These are phyloP conservation scores for Chrysosporium keratinophilum DNA, from an alignment of 2,329 filamentous ascomycete genomes.

Conservation along the genomic window DNA sequence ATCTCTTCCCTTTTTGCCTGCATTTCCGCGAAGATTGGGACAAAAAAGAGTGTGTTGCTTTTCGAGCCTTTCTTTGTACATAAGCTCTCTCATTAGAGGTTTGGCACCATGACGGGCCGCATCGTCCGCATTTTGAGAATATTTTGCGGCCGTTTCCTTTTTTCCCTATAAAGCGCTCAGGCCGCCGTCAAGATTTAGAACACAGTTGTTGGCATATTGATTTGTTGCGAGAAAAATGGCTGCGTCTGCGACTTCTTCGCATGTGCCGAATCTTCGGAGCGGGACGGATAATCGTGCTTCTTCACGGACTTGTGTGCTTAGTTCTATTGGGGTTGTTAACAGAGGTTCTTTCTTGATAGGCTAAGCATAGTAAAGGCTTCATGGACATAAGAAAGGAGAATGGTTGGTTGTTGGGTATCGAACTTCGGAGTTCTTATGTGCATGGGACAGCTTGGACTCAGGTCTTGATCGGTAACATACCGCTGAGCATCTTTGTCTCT, in stretches of 20 bases:
- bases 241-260: slow-evolving; percentile 69
- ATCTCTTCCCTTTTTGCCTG: background rate
- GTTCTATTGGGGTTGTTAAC: slow-evolving; percentile 27
- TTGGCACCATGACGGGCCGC: too few relatives aligned
- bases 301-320: slow-evolving; percentile 27
- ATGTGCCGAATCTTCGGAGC: slow-evolving; percentile 53
- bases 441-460: background rate
- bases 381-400: slow-evolving; percentile 12
- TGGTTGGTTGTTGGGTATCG: background rate
- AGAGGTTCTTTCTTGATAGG: background rate
- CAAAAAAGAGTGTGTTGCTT: background rate
- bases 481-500: slow-evolving; percentile 65
- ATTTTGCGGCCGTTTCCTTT: background rate
- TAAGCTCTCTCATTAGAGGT: too few relatives aligned
- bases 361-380: background rate
- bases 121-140: too few relatives aligned
- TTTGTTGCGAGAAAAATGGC: slow-evolving; percentile 68
- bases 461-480: slow-evolving; percentile 38
- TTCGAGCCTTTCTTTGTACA: background rate
- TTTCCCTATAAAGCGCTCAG: slow-evolving; percentile 52
- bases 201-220: slow-evolving; percentile 74
- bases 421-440: background rate
- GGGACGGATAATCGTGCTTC: slow-evolving; percentile 47
- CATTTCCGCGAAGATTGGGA: background rate
- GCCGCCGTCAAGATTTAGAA: slow-evolving; percentile 77